These are phyloP conservation scores for Aspergillus neotritici DNA, from an alignment of 2,329 filamentous ascomycete species.

Conservation along the genomic window DNA sequence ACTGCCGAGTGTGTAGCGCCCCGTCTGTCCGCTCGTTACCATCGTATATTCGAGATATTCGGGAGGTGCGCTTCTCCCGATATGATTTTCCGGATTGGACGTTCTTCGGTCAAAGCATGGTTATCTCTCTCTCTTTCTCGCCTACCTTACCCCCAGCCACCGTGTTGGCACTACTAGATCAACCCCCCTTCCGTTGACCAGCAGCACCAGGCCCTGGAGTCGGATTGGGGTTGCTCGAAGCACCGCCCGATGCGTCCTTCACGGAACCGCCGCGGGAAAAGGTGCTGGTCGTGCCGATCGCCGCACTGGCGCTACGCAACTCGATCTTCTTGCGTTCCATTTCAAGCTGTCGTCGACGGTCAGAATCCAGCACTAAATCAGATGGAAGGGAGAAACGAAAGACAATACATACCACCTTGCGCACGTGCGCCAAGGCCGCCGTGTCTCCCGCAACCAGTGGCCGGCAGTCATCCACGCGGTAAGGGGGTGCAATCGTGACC, in stretches of 20 bases:
- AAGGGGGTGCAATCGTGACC: constrained; percentile 55
- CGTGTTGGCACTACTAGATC: constrained; percentile 1
- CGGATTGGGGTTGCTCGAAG: constrained; percentile 15
- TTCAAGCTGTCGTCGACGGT: constrained; percentile 31
- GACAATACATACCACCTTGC: constrained; percentile 44
- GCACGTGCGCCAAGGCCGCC: constrained; percentile 40
- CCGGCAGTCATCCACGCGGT: constrained; percentile 51
- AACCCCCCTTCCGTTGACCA: constrained; percentile 29
- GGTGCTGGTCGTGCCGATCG: constrained; percentile 29
- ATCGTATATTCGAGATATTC: too few relatives aligned
- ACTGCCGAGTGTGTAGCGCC: too few relatives aligned
- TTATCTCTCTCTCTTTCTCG: too few relatives aligned
- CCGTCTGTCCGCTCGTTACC: too few relatives aligned
- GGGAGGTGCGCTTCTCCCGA: too few relatives aligned
- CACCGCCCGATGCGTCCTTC: constrained; percentile 9
- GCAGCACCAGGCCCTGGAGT: constrained; percentile 21
- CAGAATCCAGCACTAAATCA: background rate
- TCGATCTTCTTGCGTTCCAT: constrained; percentile 47
- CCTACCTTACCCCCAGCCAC: background rate
- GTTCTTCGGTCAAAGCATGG: too few relatives aligned
- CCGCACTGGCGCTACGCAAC: constrained; percentile 38
- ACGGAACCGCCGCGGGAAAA: constrained; percentile 13
- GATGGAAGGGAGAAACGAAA: background rate
- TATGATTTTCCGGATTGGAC: too few relatives aligned
- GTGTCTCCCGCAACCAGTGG: constrained; percentile 36